Evolutionary conservation across 2,329 filamentous ascomycete species (phyloP).

Genomic region (Thermoascus crustaceus): DNA sequence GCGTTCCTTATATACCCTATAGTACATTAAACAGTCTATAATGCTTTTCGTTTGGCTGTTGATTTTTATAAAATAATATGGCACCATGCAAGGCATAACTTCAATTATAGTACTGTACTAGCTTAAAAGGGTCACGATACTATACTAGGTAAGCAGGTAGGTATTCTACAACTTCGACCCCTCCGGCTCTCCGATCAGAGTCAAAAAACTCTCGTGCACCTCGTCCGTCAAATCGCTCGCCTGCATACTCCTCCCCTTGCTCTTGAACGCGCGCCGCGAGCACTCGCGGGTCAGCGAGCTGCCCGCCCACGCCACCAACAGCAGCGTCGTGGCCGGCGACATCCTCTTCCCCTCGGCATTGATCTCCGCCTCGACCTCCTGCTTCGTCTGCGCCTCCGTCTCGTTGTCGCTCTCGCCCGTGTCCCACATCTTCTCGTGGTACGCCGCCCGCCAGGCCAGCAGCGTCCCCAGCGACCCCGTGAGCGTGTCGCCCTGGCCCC

Average conservation of each 20-base stretch:
- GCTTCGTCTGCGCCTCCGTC: constrained; percentile 27
- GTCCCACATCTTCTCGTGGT: constrained; percentile 75
- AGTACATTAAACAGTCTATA: too few relatives aligned
- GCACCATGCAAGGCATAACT: too few relatives aligned
- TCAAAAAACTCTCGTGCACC: constrained; percentile 72
- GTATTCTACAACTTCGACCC: constrained; percentile 25
- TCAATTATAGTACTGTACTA: too few relatives aligned
- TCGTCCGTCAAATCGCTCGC: constrained; percentile 89
- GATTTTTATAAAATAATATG: too few relatives aligned
- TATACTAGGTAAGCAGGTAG: not conserved
- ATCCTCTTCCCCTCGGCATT: constrained; percentile 48
- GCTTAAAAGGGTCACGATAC: too few relatives aligned
- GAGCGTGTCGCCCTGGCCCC: constrained; percentile 90
- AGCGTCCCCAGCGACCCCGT: constrained; percentile 86
- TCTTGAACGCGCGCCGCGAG: constrained; percentile 75
- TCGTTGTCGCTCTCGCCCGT: constrained; percentile 24
- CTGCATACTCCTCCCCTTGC: constrained; percentile 80
- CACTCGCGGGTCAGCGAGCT: constrained; percentile 84
- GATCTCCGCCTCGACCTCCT: constrained; percentile 33
- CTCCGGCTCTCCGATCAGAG: constrained; percentile 66
- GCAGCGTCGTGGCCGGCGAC: constrained; percentile 52
- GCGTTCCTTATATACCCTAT: too few relatives aligned
- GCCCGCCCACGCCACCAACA: constrained; percentile 77
- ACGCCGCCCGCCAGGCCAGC: constrained; percentile 78
- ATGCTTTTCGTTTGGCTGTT: too few relatives aligned